Conservation (phyloP, 1,284 basidiomycete species). For the Ustanciosporium gigantosporum region DNA sequence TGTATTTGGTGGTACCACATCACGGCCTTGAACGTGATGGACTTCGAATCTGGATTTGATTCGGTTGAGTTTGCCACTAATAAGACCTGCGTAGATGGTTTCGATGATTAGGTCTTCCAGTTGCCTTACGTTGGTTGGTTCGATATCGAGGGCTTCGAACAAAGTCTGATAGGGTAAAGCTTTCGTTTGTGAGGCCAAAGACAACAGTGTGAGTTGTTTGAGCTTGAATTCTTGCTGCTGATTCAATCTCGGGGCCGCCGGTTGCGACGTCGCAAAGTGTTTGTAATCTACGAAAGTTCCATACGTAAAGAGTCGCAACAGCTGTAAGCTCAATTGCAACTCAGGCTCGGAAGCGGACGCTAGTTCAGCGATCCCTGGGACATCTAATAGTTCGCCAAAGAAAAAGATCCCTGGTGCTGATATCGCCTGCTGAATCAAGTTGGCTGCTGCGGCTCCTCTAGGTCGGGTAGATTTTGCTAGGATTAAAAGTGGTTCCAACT, state of each 20-base stretch:
- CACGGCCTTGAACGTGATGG: slow-evolving; percentile 85
- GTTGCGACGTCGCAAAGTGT: slow-evolving; percentile 64
- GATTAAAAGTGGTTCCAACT: slow-evolving; percentile 78
- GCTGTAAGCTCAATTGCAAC: slow-evolving; percentile 20
- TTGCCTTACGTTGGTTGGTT: slow-evolving; percentile 68
- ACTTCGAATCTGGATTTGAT: slow-evolving; percentile 82
- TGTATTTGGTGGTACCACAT: slow-evolving; percentile 64
- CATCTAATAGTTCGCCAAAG: slow-evolving; percentile 81
- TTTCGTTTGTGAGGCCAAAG: slow-evolving; percentile 56
- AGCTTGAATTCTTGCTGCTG: slow-evolving; percentile 78
- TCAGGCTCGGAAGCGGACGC: slow-evolving; percentile 34
- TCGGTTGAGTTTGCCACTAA: slow-evolving; percentile 88
- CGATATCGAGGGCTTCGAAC: slow-evolving; percentile 16
- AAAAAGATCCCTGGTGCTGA: slow-evolving; percentile 85
- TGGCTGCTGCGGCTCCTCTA: slow-evolving; percentile 86
- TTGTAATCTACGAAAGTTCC: slow-evolving; percentile 69
- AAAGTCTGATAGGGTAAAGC: slow-evolving; percentile 26
- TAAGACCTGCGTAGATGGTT: slow-evolving; percentile 83
- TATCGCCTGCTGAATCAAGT: slow-evolving; percentile 81
- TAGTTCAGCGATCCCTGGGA: slow-evolving; percentile 75
- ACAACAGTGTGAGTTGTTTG: slow-evolving; percentile 85
- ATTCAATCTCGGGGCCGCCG: slow-evolving; percentile 63
- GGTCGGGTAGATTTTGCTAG: slow-evolving; percentile 76
- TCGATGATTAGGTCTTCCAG: slow-evolving; percentile 96
- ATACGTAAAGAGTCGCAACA: slow-evolving; percentile 85